Base-by-base conservation (phyloP, 163 green algal genomes). In the Scenedesmus sp. region DNA sequence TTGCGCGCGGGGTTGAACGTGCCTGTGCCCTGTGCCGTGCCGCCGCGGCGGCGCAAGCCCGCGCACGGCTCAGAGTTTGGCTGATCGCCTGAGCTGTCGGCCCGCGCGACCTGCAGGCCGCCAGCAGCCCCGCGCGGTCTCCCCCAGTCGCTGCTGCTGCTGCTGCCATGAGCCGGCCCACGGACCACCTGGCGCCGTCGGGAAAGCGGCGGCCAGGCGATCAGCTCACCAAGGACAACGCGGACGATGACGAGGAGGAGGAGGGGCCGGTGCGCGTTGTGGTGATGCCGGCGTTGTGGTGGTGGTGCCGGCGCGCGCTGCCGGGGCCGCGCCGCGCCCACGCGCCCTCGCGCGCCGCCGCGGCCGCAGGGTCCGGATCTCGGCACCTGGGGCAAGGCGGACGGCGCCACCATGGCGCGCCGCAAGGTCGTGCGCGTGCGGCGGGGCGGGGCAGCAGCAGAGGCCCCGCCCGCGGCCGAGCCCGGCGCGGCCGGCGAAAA, bases 141-240 rank as follows among this genome's bases (percentile, higher is more conserved):
- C n/a, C n/a, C n/a, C n/a, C n/a, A n/a, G 28, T 14, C 56, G n/a
- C 1, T 44, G 11, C 2, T 24, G 9, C 9, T 4, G 10, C n/a
- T n/a, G n/a, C n/a, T n/a, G 82, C 11, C 17, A 88, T 90, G 87
- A 76, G 86, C 10, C 67, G 87, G 10, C 73, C 87, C 0, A 87
- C 83, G 14, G 89, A 93, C 75, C 74, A 89, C 45, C 28, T 92
- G 28, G 73, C 88, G 63, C 89, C 89, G 1, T 11, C 56, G 28
- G 81, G 86, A 9, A 93, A 93, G 81, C 90, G 88, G 48, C 80
- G 89, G 28, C 83, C 79, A 10, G 80, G 64, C 11, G 84, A 87
- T 0, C 81, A 93, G 74, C 60, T 92, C 3, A 90, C 86, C 11
- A 91, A 92, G 53, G 88, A 92, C 48, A 84, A 93, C 45, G 69